phyloP scores from a whole-genome alignment of 495 filamentous ascomycete species.

The Filosporella fistucella region DNA sequence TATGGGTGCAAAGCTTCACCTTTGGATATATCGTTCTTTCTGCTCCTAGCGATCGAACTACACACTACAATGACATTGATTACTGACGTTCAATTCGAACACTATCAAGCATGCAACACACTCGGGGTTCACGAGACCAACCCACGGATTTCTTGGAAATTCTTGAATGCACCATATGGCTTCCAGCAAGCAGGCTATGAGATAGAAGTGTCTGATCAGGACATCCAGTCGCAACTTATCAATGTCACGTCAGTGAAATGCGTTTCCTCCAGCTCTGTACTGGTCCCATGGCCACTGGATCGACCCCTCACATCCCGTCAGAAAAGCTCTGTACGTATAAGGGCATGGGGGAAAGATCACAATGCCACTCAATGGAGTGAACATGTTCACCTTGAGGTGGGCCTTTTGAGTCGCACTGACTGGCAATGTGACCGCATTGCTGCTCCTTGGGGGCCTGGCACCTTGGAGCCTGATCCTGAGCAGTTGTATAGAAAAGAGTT shows the following conservation, averaged over 20 bases:
- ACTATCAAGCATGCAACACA: neutral
- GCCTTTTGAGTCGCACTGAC: neutral
- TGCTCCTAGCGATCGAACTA: too few species aligned
- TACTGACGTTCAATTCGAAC: neutral
- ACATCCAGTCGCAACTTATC: neutral
- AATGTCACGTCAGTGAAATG: conserved; percentile 15
- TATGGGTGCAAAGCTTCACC: too few species aligned
- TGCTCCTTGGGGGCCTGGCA: neutral
- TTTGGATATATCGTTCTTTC: too few species aligned
- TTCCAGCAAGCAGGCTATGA: neutral
- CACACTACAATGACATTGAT: too few species aligned
- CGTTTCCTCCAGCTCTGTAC: conserved; percentile 45
- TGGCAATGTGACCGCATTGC: neutral
- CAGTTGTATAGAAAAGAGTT: neutral
- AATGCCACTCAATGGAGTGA: neutral
- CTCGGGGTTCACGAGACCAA: neutral
- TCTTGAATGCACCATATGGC: neutral
- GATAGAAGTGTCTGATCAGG: neutral
- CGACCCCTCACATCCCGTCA: neutral
- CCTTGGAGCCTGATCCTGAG: neutral
- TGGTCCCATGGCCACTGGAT: neutral
- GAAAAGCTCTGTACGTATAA: neutral
- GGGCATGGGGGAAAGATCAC: neutral
- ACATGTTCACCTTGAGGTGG: neutral
- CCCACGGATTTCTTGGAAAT: neutral